These are phyloP conservation scores for Daldinia vernicosa DNA, from an alignment of 495 filamentous ascomycete species.

Conservation along the genomic window DNA sequence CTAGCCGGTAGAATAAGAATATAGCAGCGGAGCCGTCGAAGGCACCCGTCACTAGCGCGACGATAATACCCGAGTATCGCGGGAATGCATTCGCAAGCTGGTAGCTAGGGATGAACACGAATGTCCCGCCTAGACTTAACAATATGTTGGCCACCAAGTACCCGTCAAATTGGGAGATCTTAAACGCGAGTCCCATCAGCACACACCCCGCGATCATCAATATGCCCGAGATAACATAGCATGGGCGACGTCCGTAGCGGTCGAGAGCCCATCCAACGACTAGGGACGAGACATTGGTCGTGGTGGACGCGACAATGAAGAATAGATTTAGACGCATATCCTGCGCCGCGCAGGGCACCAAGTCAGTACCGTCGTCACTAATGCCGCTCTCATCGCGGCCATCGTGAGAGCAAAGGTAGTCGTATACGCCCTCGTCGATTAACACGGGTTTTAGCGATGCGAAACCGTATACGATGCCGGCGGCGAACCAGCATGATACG, in stretches of 20 bases:
- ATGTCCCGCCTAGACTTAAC: slow-evolving; percentile 72
- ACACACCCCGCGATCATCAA: slow-evolving; percentile 66
- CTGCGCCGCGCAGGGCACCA: slow-evolving; percentile 68
- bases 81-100: slow-evolving; percentile 78
- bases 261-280: slow-evolving; percentile 74
- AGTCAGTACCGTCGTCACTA: slow-evolving; percentile 46
- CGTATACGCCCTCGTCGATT: slow-evolving; percentile 71
- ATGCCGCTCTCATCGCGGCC: slow-evolving; percentile 49
- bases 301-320: slow-evolving; percentile 74
- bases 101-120: slow-evolving; percentile 75
- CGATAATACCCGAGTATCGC: slow-evolving; percentile 68
- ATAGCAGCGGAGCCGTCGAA: slow-evolving; percentile 77
- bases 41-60: slow-evolving; percentile 74
- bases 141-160: slow-evolving; percentile 72
- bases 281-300: slow-evolving; percentile 72
- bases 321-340: slow-evolving; percentile 75
- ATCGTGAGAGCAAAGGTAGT: slow-evolving; percentile 61
- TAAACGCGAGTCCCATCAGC: slow-evolving; percentile 66
- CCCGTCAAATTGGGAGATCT: slow-evolving; percentile 64
- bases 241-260: slow-evolving; percentile 69
- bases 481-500: slow-evolving; percentile 69
- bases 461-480: slow-evolving; percentile 78
- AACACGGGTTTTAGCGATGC: slow-evolving; percentile 77
- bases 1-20: slow-evolving; percentile 70
- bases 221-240: slow-evolving; percentile 63